Evolutionary conservation across 805 yeast genomes (phyloP).

Genomic region (Osmozyma mogii): DNA sequence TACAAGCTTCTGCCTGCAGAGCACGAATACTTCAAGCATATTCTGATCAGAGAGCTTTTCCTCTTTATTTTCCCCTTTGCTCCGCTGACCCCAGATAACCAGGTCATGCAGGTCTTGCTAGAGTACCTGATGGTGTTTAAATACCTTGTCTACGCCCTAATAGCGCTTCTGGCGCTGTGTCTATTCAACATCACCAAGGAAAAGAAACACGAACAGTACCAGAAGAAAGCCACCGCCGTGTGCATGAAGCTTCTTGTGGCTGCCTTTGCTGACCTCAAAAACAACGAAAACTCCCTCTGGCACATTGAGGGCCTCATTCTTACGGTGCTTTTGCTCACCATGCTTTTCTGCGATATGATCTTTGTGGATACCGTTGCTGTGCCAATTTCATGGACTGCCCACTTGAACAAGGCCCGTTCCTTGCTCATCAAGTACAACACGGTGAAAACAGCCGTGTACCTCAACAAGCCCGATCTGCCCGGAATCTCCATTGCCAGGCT

Average conservation of each 20-base stretch:
- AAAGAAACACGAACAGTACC: constrained; percentile 9
- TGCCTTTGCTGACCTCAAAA: constrained; percentile 11
- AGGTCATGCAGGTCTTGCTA: constrained; percentile 20
- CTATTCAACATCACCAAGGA: constrained; percentile 7
- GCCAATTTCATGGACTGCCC: constrained; percentile 17
- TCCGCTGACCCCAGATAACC: constrained; percentile 25
- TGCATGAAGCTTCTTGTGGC: constrained; percentile 14
- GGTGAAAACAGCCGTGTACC: too few species aligned
- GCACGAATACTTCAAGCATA: constrained; percentile 21
- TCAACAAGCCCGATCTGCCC: constrained; percentile 12
- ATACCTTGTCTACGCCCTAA: constrained; percentile 13
- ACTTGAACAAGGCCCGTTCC: constrained; percentile 19
- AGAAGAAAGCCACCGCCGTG: constrained; percentile 10
- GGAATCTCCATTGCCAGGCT: constrained; percentile 13
- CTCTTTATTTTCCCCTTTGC: constrained; percentile 32
- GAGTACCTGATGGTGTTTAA: constrained; percentile 14
- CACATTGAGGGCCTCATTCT: constrained; percentile 18
- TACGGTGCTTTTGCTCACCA: constrained; percentile 18
- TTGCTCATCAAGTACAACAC: constrained; percentile 14
- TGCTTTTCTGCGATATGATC: constrained; percentile 11
- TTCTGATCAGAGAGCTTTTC: constrained; percentile 23
- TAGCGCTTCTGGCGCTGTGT: constrained; percentile 12
- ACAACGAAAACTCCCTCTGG: constrained; percentile 11
- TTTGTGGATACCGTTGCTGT: constrained; percentile 6
- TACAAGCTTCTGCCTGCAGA: constrained; percentile 23